Evolutionary conservation across 306 rosid genomes (phyloP), one percentile per base, ranked within the genome.

Genomic region (Spatholobus suberectus): DNA sequence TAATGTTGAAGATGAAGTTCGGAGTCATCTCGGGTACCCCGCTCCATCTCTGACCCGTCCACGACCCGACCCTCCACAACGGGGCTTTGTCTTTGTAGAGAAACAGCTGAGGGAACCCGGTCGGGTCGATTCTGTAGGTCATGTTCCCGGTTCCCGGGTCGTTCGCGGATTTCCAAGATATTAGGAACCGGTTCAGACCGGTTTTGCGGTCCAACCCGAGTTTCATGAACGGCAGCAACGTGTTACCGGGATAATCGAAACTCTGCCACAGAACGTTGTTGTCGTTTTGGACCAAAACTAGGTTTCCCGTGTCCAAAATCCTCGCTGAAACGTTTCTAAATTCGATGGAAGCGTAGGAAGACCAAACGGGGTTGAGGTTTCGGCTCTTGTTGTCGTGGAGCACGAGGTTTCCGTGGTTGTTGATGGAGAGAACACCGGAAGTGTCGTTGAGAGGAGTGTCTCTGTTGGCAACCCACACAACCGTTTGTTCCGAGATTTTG

Each of bases 401-500:
- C 12, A 88, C 86, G 57, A 86, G 78, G 89, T 86, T 86, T 68
- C 89, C 89, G 0, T 23, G 69, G 27, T n/a, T 40, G 26, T 69
- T 41, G 23, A 88, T 74, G 5, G 84, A 77, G 78, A 88, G 76
- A 35, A 83, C 78, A 3, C 88, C 88, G 17, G 86, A 77, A 44
- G 75, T 69, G 52, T 74, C 44, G 20, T 29, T 35, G 0, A 84
- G 76, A 49, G 84, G 90, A 11, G 54, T 24, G 67, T 88, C 78
- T 80, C 87, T 83, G 77, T 92, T 94, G 8, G 97, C 97, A 37
- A 94, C 91, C 98, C 98, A 94, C 12, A 94, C 87, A 11, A 88
- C 14, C 2, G 93, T 73, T 79, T 71, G 78, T 8, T 73, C 77
- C 0, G 93, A 86, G 26, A 86, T 57, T 67, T 47, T 54, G 70